A percentile compares a stretch with the other conserved stretches of the same genome.
Conservation (phyloP, 805 yeast genomes). For the Pichia exigua region DNA sequence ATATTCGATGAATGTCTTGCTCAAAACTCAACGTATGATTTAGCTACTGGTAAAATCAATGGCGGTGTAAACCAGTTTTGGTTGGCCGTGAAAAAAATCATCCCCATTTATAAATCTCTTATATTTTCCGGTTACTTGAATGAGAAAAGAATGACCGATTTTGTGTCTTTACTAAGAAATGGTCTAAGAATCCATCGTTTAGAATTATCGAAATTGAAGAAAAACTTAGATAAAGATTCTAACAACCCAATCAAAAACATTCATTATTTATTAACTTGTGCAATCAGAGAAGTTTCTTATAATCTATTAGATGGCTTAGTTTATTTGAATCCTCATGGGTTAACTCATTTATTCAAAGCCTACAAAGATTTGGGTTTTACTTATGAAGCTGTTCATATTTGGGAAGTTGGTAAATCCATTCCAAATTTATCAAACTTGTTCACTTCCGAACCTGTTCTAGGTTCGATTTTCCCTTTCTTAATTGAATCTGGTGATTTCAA, state of each 20-base stretch:
- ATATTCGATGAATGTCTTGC: slow-evolving; percentile 40
- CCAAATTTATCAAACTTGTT: slow-evolving; percentile 36
- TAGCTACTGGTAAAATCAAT: slow-evolving; percentile 32
- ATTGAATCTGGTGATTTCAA: slow-evolving; percentile 50
- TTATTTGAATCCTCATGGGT: slow-evolving; percentile 43
- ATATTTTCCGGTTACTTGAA: slow-evolving; percentile 40
- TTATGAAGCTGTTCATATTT: slow-evolving; percentile 57
- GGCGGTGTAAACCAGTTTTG: slow-evolving; percentile 41
- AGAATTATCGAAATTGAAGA: slow-evolving; percentile 46
- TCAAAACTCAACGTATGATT: slow-evolving; percentile 30
- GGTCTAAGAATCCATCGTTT: slow-evolving; percentile 49
- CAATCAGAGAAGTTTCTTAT: slow-evolving; percentile 44
- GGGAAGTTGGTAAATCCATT: slow-evolving; percentile 57
- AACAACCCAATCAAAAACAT: slow-evolving; percentile 50
- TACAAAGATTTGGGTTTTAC: slow-evolving; percentile 53
- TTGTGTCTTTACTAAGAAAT: slow-evolving; percentile 45
- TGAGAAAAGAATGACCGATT: slow-evolving; percentile 38
- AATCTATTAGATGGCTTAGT: slow-evolving; percentile 40
- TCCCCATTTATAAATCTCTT: slow-evolving; percentile 42
- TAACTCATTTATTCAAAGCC: slow-evolving; percentile 49
- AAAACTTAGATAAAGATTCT: slow-evolving; percentile 51
- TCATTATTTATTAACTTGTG: slow-evolving; percentile 40
- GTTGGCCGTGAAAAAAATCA: slow-evolving; percentile 43
- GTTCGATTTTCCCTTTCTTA: slow-evolving; percentile 60
- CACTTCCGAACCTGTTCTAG: slow-evolving; percentile 58